phyloP scores from a whole-genome alignment of 495 filamentous ascomycete species.

The Penicillium taxi region DNA sequence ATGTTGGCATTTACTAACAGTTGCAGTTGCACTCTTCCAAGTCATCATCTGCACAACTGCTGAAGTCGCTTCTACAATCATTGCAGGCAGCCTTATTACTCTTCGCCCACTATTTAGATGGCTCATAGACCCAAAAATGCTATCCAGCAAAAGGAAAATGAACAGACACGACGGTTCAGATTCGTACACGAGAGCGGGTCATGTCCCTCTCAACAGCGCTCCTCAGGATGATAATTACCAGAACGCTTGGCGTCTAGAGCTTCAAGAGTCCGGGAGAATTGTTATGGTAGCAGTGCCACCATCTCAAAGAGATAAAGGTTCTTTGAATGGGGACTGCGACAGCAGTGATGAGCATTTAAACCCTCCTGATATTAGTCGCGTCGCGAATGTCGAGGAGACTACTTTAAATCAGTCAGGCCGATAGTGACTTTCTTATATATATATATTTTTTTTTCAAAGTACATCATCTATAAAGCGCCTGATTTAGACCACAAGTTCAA shows the following conservation, averaged over 20 bases:
- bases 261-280: slow-evolving; percentile 4
- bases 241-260: slow-evolving; percentile 9
- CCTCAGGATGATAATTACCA: no score
- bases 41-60: slow-evolving; percentile 29
- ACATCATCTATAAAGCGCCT: no score
- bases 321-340: background rate
- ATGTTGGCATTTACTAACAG: background rate
- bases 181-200: no score
- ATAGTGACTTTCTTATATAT: no score
- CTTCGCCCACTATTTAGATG: slow-evolving; percentile 32
- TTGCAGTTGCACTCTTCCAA: slow-evolving; percentile 21
- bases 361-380: background rate
- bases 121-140: slow-evolving; percentile 9
- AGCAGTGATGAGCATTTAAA: slow-evolving; percentile 11
- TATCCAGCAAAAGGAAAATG: background rate
- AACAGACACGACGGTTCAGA: no score
- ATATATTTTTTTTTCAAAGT: no score
- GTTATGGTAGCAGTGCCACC: slow-evolving; percentile 4
- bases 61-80: slow-evolving; percentile 30
- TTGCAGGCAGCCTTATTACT: slow-evolving; percentile 32
- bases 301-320: background rate
- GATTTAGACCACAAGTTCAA: no score
- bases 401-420: no score
- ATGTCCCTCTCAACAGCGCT: no score
- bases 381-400: slow-evolving; percentile 1